Percentiles rank a stretch among this genome's conserved stretches.
phyloP scores from a whole-genome alignment of 2,329 filamentous ascomycete genomes.

The Colletotrichum australisinense region DNA sequence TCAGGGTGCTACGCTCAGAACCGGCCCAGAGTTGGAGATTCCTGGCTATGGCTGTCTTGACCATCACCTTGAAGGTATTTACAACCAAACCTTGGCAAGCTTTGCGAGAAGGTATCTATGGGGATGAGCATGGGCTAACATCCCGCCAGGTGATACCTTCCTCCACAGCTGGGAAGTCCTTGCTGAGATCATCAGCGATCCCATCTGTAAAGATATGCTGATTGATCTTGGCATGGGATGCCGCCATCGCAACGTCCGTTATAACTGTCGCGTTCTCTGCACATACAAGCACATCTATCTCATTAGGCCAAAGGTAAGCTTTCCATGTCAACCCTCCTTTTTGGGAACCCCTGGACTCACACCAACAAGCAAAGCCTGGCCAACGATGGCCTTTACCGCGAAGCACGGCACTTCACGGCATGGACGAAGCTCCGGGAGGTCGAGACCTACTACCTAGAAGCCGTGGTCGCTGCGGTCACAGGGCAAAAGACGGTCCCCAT shows the following conservation, averaged over 20 bases:
- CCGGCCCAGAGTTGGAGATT: conserved; percentile 64
- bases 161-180: conserved; percentile 73
- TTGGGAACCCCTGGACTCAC: neutral
- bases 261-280: conserved; percentile 50
- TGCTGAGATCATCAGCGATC: conserved; percentile 67
- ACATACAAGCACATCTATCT: conserved; percentile 76
- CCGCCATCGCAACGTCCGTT: conserved; percentile 56
- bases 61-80: conserved; percentile 9
- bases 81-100: neutral
- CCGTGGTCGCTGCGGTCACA: conserved; percentile 8
- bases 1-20: conserved; percentile 60
- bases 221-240: conserved; percentile 73
- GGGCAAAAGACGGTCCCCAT: conserved; percentile 48
- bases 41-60: conserved; percentile 62
- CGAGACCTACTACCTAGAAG: conserved; percentile 1
- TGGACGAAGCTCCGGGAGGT: conserved; percentile 49
- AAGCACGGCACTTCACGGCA: conserved; percentile 53
- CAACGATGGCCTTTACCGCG: conserved; percentile 52
- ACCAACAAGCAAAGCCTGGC: conserved; percentile 40
- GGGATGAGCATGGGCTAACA: conserved; percentile 66
- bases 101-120: neutral
- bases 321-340: neutral
- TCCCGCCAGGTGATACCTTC: conserved; percentile 70
- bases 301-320: conserved; percentile 74
- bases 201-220: conserved; percentile 72